Evolutionary conservation across 257 asterid genomes (phyloP).

Genomic region (Nemophila menziesii): DNA sequence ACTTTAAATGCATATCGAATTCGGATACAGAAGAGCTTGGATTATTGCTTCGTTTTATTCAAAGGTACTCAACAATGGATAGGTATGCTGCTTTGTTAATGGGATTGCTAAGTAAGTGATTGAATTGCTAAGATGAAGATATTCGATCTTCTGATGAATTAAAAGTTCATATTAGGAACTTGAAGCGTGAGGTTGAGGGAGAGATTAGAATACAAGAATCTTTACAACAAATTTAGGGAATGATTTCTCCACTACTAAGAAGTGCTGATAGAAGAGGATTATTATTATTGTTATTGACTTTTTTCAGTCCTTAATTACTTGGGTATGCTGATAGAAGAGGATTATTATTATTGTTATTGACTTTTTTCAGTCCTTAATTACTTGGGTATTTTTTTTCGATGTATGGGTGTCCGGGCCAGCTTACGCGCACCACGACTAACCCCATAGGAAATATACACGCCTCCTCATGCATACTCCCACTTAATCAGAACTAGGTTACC

Average conservation of each 20-base stretch:
- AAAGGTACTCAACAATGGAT: conserved; percentile 56
- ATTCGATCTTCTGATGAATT: conserved; percentile 35
- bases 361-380: no score
- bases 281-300: no score
- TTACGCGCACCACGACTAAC: no score
- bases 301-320: not conserved
- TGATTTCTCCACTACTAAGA: conserved; percentile 60
- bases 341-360: no score
- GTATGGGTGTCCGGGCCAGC: no score
- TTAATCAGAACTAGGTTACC: no score
- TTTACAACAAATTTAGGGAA: conserved; percentile 71
- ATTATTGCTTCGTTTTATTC: conserved; percentile 53
- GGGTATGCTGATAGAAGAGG: no score
- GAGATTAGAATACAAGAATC: conserved; percentile 66
- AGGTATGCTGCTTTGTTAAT: conserved; percentile 50
- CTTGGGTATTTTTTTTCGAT: no score
- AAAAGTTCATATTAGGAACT: conserved; percentile 43
- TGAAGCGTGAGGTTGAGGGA: conserved; percentile 67
- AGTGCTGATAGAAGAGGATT: conserved; percentile 53
- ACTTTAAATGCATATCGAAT: conserved; percentile 45
- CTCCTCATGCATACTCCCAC: no score
- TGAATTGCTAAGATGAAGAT: conserved; percentile 58
- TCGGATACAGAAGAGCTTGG: conserved; percentile 58
- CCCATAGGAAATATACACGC: no score
- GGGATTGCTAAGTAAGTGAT: conserved; percentile 47